phyloP scores from a whole-genome alignment of 257 asterid species.

The Ocimum tenuiflorum region DNA sequence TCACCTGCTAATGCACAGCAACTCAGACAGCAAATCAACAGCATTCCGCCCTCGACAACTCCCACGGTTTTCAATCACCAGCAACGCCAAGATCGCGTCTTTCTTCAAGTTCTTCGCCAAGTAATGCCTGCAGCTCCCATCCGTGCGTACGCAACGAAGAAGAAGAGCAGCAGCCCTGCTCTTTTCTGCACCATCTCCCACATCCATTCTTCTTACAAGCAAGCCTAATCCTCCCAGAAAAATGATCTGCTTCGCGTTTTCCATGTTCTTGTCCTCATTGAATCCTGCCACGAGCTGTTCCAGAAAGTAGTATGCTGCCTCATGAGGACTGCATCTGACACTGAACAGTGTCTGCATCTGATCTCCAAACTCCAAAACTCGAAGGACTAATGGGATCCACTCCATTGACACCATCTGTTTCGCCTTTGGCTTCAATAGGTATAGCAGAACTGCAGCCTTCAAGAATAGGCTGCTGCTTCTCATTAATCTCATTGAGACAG shows the following conservation, averaged over 20 bases:
- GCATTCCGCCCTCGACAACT: slow-evolving; percentile 23
- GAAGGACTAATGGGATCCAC: slow-evolving; percentile 70
- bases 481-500: slow-evolving; percentile 39
- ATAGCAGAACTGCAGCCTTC: slow-evolving; percentile 65
- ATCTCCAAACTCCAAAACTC: slow-evolving; percentile 78
- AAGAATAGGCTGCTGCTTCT: slow-evolving; percentile 60
- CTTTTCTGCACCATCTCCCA: slow-evolving; percentile 49
- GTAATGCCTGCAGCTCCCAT: slow-evolving; percentile 64
- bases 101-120: slow-evolving; percentile 49
- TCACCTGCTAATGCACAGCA: slow-evolving; percentile 66
- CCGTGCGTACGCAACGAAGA: slow-evolving; percentile 50
- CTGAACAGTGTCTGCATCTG: slow-evolving; percentile 49
- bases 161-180: slow-evolving; percentile 42
- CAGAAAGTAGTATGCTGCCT: slow-evolving; percentile 64
- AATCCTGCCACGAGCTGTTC: slow-evolving; percentile 54
- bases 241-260: slow-evolving; percentile 54
- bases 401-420: slow-evolving; percentile 59
- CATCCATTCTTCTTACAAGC: slow-evolving; percentile 54
- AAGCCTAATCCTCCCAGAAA: slow-evolving; percentile 62
- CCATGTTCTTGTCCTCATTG: slow-evolving; percentile 50
- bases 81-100: slow-evolving; percentile 36
- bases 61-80: slow-evolving; percentile 28
- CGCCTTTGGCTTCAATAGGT: slow-evolving; percentile 58
- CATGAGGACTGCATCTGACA: slow-evolving; percentile 51
- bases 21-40: slow-evolving; percentile 50